Evolutionary conservation across 345 rosid species (phyloP).

Genomic region (Trapa bicornis): DNA sequence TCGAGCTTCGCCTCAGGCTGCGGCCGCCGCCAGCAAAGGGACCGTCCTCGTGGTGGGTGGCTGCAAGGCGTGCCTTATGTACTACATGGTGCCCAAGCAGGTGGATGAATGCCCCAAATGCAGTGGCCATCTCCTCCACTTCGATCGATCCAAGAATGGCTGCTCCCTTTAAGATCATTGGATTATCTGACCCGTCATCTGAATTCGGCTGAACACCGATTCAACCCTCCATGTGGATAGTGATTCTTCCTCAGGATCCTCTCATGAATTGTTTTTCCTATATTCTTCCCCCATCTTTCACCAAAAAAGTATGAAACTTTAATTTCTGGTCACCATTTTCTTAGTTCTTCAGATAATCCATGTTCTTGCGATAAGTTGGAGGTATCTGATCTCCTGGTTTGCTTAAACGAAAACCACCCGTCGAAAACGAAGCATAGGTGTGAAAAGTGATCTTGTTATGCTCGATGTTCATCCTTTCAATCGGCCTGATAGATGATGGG

Average conservation of each 20-base stretch:
- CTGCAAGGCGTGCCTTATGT: constrained; percentile 90
- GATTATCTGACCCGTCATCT: not conserved
- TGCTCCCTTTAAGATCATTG: not conserved
- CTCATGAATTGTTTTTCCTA: too few species aligned
- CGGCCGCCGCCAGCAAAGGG: constrained; percentile 19
- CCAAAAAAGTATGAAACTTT: too few species aligned
- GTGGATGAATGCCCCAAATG: constrained; percentile 81
- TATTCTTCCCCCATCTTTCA: too few species aligned
- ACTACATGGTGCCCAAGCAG: constrained; percentile 79
- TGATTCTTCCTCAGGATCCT: not conserved
- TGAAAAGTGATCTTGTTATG: too few species aligned
- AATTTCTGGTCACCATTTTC: too few species aligned
- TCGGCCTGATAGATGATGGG: too few species aligned
- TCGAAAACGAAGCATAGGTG: too few species aligned
- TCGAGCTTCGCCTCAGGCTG: constrained; percentile 15
- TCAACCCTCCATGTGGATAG: not conserved
- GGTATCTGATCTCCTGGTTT: too few species aligned
- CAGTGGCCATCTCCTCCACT: constrained; percentile 65
- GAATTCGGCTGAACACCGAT: not conserved
- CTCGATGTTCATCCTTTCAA: too few species aligned
- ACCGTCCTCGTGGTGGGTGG: constrained; percentile 78
- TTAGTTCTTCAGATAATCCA: too few species aligned
- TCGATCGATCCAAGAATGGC: constrained; percentile 40
- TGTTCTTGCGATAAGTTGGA: too few species aligned
- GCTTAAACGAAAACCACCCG: too few species aligned